These are phyloP conservation scores for Fraxinus dipetala DNA, from an alignment of 305 asterid genomes.

Conservation along the genomic window DNA sequence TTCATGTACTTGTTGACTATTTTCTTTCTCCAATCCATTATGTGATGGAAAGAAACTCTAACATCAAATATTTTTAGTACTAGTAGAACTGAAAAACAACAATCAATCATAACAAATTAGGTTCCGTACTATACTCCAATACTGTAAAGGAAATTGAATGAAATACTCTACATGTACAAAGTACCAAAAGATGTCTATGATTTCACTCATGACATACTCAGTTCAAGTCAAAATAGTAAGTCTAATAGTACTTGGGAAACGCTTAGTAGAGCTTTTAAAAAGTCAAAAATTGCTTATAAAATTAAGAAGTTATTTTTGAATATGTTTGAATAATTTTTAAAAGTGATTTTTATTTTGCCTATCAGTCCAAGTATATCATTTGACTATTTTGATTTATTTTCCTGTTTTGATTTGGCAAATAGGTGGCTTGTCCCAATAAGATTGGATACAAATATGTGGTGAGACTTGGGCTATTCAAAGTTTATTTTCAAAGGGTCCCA, in stretches of 20 bases:
- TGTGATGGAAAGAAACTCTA: not conserved
- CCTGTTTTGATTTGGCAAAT: not conserved
- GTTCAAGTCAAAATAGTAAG: not conserved
- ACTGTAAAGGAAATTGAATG: not conserved
- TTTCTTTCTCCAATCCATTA: not conserved
- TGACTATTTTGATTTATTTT: not conserved
- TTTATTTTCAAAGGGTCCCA: conserved; percentile 22
- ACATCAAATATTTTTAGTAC: not conserved
- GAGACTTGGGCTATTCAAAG: not conserved
- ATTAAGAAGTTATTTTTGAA: not conserved
- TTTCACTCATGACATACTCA: not conserved
- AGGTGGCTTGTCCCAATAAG: not conserved
- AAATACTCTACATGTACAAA: not conserved
- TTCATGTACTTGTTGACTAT: not conserved
- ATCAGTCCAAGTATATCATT: not conserved
- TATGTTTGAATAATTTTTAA: not conserved
- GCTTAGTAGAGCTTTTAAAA: not conserved
- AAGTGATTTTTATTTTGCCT: not conserved
- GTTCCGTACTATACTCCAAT: not conserved
- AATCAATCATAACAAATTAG: not conserved
- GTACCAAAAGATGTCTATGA: not conserved
- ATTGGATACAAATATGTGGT: not conserved
- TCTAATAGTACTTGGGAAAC: not conserved
- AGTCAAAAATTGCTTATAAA: not conserved
- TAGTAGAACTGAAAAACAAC: not conserved